Conservation (phyloP, 2,329 filamentous ascomycete genomes). For the Tolypocladium nubicola region DNA sequence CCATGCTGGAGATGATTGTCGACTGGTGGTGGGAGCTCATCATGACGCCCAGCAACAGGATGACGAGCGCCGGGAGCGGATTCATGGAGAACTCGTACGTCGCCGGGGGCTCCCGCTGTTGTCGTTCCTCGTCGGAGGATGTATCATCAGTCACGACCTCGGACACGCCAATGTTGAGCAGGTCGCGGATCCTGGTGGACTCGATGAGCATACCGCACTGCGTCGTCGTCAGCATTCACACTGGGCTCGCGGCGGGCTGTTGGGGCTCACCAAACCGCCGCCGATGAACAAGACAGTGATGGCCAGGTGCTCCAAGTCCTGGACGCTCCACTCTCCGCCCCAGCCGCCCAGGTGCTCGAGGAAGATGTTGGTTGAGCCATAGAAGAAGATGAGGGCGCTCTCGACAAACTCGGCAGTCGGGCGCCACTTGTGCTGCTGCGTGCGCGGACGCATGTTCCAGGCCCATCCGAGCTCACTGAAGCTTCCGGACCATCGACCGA, state of each 20-base stretch:
- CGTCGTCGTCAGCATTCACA: background rate
- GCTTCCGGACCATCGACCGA: slow-evolving; percentile 83
- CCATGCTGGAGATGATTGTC: slow-evolving; percentile 78
- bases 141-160: slow-evolving; percentile 20
- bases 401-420: slow-evolving; percentile 84
- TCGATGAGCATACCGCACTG: slow-evolving; percentile 79
- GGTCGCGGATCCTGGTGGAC: slow-evolving; percentile 55
- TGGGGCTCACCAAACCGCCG: slow-evolving; percentile 62
- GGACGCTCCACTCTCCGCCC: slow-evolving; percentile 61
- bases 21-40: slow-evolving; percentile 87
- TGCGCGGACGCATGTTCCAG: slow-evolving; percentile 73
- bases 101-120: slow-evolving; percentile 45
- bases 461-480: slow-evolving; percentile 91
- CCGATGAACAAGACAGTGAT: slow-evolving; percentile 93
- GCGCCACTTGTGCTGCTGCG: slow-evolving; percentile 48
- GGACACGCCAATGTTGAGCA: slow-evolving; percentile 47
- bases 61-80: slow-evolving; percentile 77
- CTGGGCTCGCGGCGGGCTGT: no score
- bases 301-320: slow-evolving; percentile 83
- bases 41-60: slow-evolving; percentile 82
- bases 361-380: slow-evolving; percentile 84
- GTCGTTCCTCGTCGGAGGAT: slow-evolving; percentile 33
- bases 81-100: slow-evolving; percentile 72
- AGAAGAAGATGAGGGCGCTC: slow-evolving; percentile 80
- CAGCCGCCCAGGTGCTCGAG: slow-evolving; percentile 74